Base-by-base conservation (phyloP, 1,284 basidiomycete species). In the Papiliotrema terrestris region DNA sequence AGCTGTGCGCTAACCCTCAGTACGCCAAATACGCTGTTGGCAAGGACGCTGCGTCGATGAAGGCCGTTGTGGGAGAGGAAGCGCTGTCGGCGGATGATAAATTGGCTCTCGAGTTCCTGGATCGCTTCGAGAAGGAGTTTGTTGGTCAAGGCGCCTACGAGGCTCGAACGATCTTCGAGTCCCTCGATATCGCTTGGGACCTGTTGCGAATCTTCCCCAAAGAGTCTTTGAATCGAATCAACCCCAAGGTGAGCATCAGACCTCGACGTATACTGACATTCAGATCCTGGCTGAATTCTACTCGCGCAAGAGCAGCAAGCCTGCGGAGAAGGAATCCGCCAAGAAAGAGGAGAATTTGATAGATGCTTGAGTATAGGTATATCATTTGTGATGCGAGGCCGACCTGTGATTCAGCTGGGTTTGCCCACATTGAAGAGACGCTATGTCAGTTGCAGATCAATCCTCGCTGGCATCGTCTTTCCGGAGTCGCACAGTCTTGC, bases 51-150 rank as follows among this genome's bases (percentile, higher is more conserved):
- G 93, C 95, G 1, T 84, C 94, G 3, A 98, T 99, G 96, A 98
- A 98, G 79, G 96, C 96, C 54, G 96, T 98, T 46, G 96, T 99
- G 48, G 96, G 96, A 73, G 96, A 98, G 77, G 96, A 98, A 76
- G 95, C 96, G 6, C 79, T 98, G 63, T 92, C 89, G 35, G 80
- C 86, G 0, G 95, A 98, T 76, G 95, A 98, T 76, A 95, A 94
- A 78, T 82, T 93, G 46, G 66, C 92, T 4, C 79, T 95, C 52
- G 91, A 94, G 75, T 95, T 96, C 81, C 78, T 95, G 65, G 90
- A 91, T 76, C 91, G 92, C 76, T 96, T 97, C 77, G 93, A 97
- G 79, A 86, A 85, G 59, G 86, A 92, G 69, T 97, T 96, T 75
- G 92, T 97, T 48, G 89, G 89, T 49, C 93, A 97, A 83, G 91